Base-by-base conservation (phyloP, 164 flowering plant genomes). In the Kalanchoe fedtschenkoi region DNA sequence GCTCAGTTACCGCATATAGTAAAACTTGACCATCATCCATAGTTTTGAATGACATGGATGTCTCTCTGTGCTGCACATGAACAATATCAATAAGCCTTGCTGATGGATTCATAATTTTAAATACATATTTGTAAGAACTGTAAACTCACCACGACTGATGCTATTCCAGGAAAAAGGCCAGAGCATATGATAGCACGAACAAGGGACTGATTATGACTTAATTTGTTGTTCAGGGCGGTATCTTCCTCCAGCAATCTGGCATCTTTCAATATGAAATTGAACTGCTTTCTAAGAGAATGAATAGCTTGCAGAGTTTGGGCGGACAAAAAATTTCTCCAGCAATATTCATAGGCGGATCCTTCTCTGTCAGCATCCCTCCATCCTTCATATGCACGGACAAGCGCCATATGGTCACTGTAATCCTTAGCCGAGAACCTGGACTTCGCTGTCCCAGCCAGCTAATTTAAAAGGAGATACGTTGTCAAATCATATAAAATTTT, bases 341-440 rank as follows among this genome's bases (percentile, higher is more conserved):
- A 93, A 71, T 85, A 93, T 69, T 90, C 99, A 65, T 93, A 91
- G 0, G 87, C 82, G 9, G 95, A 87, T 58, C 99, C 99, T 77
- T 95, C 97, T 69, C 96, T 81, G 63, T 95, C 99, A 42, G 99
- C 99, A 70, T 88, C 97, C 80, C 89, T 93, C 99, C 99, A 93
- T 67, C 99, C 99, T 80, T 93, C 99, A 72, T 82, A 90, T 58
- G 99, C 97, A 70, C 99, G 97, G 39, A 93, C 99, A 71, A 90
- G 96, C 42, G 99, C 99, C 99, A 93, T 93, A 68, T 93, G 99
- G 66, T 93, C 99, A 80, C 99, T 93, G 72, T 93, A 90, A 72
- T 93, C 99, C 73, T 93, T 93, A 26, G 96, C 99, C 39, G 97
- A 93, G 74, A 90, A 93, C 71, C 95, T 85, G 57, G 96, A 81